These are phyloP conservation scores for Drechslerella coelobrocha DNA, from an alignment of 2,329 filamentous ascomycete genomes.

Conservation along the genomic window DNA sequence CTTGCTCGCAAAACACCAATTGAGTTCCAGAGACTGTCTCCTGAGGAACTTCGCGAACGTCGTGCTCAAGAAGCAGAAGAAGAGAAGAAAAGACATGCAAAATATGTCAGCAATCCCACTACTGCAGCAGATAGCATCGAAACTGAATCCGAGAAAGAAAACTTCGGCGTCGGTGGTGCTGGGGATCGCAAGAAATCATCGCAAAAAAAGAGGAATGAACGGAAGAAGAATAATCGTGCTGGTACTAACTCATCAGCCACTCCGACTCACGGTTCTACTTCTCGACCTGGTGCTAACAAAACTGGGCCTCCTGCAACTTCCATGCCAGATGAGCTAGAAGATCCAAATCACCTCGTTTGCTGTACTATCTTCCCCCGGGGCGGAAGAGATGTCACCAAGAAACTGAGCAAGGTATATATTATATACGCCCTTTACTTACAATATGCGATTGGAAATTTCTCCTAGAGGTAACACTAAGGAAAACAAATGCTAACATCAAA, in stretches of 20 bases:
- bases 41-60: not conserved
- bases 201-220: not conserved
- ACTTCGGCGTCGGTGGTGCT: not conserved
- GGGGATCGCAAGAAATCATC: not conserved
- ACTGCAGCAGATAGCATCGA: too few relatives aligned
- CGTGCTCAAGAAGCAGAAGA: not conserved
- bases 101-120: too few relatives aligned
- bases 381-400: constrained; percentile 2
- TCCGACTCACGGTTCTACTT: not conserved
- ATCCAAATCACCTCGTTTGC: constrained; percentile 11
- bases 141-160: constrained; percentile 6
- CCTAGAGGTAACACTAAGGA: too few relatives aligned
- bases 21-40: constrained; percentile 6
- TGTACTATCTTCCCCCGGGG: constrained; percentile 27
- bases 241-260: not conserved
- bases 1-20: constrained; percentile 17
- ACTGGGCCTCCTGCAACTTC: not conserved
- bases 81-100: not conserved
- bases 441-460: too few relatives aligned
- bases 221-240: not conserved
- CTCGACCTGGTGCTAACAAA: not conserved
- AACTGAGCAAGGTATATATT: constrained; percentile 14
- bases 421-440: too few relatives aligned
- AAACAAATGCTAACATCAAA: not conserved
- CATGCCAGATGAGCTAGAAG: not conserved